Percentiles rank a stretch among this genome's conserved stretches.
These are phyloP conservation scores for Termitomyces sp. DNA, from an alignment of 768 basidiomycete genomes.

Conservation along the genomic window DNA sequence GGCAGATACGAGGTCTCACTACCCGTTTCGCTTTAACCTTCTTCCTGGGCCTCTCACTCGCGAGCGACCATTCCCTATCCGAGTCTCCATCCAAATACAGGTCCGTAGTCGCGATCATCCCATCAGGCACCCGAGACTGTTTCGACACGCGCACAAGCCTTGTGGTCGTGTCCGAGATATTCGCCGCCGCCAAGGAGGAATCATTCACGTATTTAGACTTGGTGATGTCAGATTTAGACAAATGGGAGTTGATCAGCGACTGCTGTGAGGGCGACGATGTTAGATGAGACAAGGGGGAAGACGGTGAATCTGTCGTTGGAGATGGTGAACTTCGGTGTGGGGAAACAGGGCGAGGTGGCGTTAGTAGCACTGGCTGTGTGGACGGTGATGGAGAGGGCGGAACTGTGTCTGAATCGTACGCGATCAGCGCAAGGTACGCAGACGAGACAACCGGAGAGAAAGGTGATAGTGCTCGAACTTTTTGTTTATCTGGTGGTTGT, in stretches of 20 bases:
- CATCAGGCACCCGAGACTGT: neutral
- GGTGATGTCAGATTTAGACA: neutral
- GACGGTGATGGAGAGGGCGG: neutral
- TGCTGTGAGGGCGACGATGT: neutral
- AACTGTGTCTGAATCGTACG: neutral
- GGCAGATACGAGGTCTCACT: neutral
- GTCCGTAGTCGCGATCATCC: neutral
- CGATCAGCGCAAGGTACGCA: neutral
- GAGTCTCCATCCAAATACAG: conserved; percentile 2
- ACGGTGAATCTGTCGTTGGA: neutral
- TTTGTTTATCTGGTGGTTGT: neutral
- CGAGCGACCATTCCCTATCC: conserved; percentile 2
- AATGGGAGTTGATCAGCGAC: neutral
- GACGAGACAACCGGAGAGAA: neutral
- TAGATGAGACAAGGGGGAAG: neutral
- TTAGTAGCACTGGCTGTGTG: neutral
- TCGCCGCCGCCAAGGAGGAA: neutral
- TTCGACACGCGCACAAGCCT: neutral
- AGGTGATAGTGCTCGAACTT: neutral
- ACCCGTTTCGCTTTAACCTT: neutral
- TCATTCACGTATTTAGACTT: neutral
- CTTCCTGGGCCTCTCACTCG: neutral
- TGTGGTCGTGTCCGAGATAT: neutral
- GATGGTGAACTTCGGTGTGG: neutral
- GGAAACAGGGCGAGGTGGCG: neutral